phyloP scores from a whole-genome alignment of 371 early-diverging fungal species.

The Dichotomocladium elegans region DNA sequence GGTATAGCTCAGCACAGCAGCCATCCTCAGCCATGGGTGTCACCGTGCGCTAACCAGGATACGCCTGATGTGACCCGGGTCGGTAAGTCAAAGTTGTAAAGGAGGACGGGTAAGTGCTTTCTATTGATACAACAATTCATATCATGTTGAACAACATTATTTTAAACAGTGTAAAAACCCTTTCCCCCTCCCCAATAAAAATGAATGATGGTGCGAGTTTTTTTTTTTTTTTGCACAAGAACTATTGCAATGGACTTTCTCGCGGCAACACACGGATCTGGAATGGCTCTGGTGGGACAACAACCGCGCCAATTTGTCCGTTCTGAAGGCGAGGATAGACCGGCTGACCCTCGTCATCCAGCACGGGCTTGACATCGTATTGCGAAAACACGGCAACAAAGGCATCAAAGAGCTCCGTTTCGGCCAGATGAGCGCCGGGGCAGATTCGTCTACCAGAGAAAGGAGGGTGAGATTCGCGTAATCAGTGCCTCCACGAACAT shows the following conservation, averaged over 20 bases:
- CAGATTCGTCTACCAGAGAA: constrained; percentile 4
- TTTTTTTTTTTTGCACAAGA: background rate
- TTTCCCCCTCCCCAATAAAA: too few species aligned
- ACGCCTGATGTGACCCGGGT: too few species aligned
- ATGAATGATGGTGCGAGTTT: too few species aligned
- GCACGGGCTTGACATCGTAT: constrained; percentile 2
- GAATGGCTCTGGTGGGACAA: background rate
- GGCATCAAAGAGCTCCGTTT: constrained; percentile 3
- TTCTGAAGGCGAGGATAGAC: constrained; percentile 5
- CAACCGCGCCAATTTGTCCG: background rate
- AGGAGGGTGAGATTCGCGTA: background rate
- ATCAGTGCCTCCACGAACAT: too few species aligned
- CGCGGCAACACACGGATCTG: constrained; percentile 2
- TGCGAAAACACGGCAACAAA: constrained; percentile 1
- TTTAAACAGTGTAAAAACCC: too few species aligned
- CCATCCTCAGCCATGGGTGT: too few species aligned
- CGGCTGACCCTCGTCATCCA: constrained; percentile 1
- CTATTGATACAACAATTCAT: too few species aligned
- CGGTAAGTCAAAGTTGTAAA: too few species aligned
- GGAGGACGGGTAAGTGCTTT: too few species aligned
- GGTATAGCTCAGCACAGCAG: too few species aligned
- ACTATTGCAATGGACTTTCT: background rate
- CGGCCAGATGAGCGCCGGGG: constrained; percentile 10
- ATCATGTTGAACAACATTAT: too few species aligned
- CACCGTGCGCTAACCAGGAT: too few species aligned